Evolutionary conservation across 371 early-diverging fungal species (phyloP).

Genomic region (Gilbertella persicaria): DNA sequence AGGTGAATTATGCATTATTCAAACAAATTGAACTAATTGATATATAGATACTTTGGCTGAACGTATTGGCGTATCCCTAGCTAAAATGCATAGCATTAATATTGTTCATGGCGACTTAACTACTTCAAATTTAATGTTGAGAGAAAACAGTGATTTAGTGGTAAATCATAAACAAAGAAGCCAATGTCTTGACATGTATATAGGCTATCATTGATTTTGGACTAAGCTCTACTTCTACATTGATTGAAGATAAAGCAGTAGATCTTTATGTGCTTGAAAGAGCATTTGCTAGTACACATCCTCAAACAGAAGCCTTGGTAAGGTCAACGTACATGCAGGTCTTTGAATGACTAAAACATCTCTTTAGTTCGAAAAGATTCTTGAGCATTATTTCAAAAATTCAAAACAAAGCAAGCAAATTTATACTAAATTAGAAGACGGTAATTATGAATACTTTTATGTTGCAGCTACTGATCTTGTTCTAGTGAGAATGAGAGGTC

Average conservation of each 20-base stretch:
- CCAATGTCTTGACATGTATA: background rate
- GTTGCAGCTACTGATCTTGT: background rate
- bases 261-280: conserved; percentile 99
- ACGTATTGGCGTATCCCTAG: conserved; percentile 73
- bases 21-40: background rate
- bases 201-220: conserved; percentile 97
- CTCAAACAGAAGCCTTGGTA: conserved; percentile 75
- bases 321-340: background rate
- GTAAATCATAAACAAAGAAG: conserved; percentile 28
- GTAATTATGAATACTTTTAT: conserved; percentile 40
- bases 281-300: conserved; percentile 92
- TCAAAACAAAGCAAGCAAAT: conserved; percentile 60
- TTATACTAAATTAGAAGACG: conserved; percentile 81
- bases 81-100: conserved; percentile 83
- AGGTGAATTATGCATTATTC: conserved; percentile 23
- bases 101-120: conserved; percentile 99
- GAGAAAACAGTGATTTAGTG: conserved; percentile 53
- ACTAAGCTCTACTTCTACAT: conserved; percentile 79
- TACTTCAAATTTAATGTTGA: conserved; percentile 92
- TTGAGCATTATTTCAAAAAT: conserved; percentile 62
- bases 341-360: conserved; percentile 1
- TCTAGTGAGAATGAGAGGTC: conserved; percentile 84
- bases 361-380: conserved; percentile 71
- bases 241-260: conserved; percentile 98
- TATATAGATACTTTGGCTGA: conserved; percentile 42